Conservation (phyloP, 2,329 filamentous ascomycete genomes). For the Trichocomaceae sp. region DNA sequence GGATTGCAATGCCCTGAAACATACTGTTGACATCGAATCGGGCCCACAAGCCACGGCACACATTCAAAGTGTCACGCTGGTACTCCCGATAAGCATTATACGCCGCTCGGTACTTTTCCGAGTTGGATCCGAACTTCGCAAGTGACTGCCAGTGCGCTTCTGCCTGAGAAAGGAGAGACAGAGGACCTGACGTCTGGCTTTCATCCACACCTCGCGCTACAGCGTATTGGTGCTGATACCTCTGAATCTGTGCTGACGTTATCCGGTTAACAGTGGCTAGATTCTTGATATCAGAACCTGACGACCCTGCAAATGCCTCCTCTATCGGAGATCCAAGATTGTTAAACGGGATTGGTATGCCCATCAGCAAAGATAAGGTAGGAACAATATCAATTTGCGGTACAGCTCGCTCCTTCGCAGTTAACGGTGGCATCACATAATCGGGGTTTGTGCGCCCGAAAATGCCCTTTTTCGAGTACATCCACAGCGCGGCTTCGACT, state of each 20-base stretch:
- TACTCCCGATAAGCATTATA: conserved; percentile 62
- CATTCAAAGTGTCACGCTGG: conserved; percentile 67
- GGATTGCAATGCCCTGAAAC: conserved; percentile 67
- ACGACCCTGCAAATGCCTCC: conserved; percentile 74
- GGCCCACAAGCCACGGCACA: conserved; percentile 84
- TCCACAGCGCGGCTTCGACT: conserved; percentile 90
- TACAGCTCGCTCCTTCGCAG: conserved; percentile 67
- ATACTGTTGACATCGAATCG: conserved; percentile 85
- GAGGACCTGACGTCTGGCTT: conserved; percentile 49
- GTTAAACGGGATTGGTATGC: conserved; percentile 91
- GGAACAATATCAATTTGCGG: conserved; percentile 92
- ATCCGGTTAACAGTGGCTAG: conserved; percentile 70
- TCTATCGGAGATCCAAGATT: conserved; percentile 90
- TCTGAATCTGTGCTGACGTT: conserved; percentile 75
- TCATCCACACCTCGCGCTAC: conserved; percentile 62
- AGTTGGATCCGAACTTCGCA: conserved; percentile 32
- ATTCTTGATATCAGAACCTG: conserved; percentile 66
- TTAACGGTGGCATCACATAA: conserved; percentile 51
- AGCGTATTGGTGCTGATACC: conserved; percentile 82
- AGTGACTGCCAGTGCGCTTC: conserved; percentile 47
- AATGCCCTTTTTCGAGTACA: conserved; percentile 83
- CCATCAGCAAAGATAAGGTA: conserved; percentile 78
- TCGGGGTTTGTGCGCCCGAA: conserved; percentile 71
- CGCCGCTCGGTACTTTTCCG: conserved; percentile 35
- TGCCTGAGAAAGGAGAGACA: conserved; percentile 55